A percentile compares a stretch with the other conserved stretches of the same genome.
Evolutionary conservation across 23 red algal genomes (phyloP).

Genomic region (Agarophyton chilense): DNA sequence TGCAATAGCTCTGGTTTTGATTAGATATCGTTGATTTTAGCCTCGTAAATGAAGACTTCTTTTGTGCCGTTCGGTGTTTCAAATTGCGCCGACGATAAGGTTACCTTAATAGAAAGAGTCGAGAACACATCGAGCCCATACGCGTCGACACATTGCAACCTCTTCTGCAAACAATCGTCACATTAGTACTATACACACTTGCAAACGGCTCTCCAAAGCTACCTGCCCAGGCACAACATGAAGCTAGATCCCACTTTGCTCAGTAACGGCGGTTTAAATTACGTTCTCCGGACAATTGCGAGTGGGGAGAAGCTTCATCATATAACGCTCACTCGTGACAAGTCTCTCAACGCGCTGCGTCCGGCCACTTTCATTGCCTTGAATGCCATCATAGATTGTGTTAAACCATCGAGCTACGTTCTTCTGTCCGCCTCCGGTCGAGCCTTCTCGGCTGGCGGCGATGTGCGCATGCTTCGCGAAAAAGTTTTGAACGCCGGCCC

Average conservation of each 20-base stretch:
- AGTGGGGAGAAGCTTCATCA: slow-evolving; percentile 8
- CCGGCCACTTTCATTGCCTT: slow-evolving; percentile 39
- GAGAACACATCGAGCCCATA: too few species aligned
- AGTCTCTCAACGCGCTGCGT: slow-evolving; percentile 27
- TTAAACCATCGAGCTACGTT: slow-evolving; percentile 17
- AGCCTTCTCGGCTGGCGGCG: slow-evolving; percentile 51
- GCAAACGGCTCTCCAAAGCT: too few species aligned
- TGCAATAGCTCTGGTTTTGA: too few species aligned
- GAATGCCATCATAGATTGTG: slow-evolving; percentile 24
- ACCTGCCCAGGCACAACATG: too few species aligned
- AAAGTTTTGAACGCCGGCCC: slow-evolving; percentile 8
- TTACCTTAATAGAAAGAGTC: too few species aligned
- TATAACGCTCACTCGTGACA: not conserved
- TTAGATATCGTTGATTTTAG: too few species aligned
- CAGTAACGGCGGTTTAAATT: not conserved
- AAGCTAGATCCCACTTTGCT: slow-evolving; percentile 1
- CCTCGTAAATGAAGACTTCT: too few species aligned
- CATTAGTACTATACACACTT: too few species aligned
- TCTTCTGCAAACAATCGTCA: too few species aligned
- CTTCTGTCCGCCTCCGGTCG: slow-evolving; percentile 30
- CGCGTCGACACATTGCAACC: too few species aligned
- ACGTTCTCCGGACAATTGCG: not conserved
- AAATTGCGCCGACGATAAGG: too few species aligned
- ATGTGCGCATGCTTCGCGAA: slow-evolving; percentile 36
- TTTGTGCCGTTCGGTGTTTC: too few species aligned